Base-by-base conservation (phyloP, 2,329 filamentous ascomycete species). In the Cladosporium halotolerans region DNA sequence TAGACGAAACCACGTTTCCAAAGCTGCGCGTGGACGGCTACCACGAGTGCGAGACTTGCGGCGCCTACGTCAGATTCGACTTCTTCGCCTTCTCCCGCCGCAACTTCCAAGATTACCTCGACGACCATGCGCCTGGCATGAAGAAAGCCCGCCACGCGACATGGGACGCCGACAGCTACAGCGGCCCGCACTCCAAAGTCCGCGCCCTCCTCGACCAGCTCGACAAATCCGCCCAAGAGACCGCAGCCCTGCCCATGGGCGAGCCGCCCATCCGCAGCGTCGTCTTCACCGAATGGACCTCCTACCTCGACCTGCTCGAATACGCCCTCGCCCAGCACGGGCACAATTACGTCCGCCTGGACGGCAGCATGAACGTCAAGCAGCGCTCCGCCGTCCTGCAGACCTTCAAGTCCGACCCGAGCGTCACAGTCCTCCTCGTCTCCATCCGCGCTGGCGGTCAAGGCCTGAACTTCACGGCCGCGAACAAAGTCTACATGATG, bases 201-300 rank as follows among this genome's bases (percentile, higher is more conserved):
- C 83, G 80, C 54, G 89, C 88, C 1, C 76, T 99, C 2, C 66
- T 99, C 0, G 75, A 84, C n/a, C 84, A 89, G 57, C 79, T 99
- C 7, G 70, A 86, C 1, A 75, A 77, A 47, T 82, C 83, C 48
- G 81, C 83, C 54, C 75, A 76, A 0, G 81, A 85, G 65, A 88
- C 83, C 55, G 77, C 79, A 36, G 73, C 72, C 0, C 75, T 81
- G 9, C 81, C 83, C 0, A 72, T 80, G 9, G 66, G 62, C 52
- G 82, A 91, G 64, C 80, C 82, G 0, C 91, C 91, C 0, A 86
- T 89, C 71, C 97, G 56, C 57, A 74, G 89, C 23, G 90, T 99
- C 11, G 84, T 99, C 6, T 97, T 97, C 71, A 96, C 90, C 0
- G 85, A 85, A n/a, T 97, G 93, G 91, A 97, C 93, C 0, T 85